phyloP scores from a whole-genome alignment of 805 yeast species.

The Myxozyma vanderwaltii region DNA sequence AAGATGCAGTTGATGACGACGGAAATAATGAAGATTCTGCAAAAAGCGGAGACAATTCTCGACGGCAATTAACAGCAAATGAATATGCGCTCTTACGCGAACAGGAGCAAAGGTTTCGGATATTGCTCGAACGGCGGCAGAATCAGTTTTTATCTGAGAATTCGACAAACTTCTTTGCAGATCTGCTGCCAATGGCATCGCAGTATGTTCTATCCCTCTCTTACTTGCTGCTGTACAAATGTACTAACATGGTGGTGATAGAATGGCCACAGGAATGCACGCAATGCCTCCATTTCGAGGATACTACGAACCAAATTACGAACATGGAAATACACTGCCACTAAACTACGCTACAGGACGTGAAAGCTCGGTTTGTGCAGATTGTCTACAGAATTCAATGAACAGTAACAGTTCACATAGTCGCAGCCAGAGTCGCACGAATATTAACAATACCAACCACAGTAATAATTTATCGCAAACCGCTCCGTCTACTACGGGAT shows the following conservation, averaged over 20 bases:
- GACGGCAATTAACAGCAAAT: constrained; percentile 6
- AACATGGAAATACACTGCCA: neutral
- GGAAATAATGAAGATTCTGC: neutral
- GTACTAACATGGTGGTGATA: neutral
- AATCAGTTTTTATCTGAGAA: constrained; percentile 7
- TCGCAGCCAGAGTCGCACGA: neutral
- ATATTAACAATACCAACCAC: neutral
- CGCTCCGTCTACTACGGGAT: neutral
- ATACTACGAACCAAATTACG: neutral
- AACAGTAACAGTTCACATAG: neutral
- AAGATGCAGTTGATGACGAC: neutral
- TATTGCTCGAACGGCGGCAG: constrained; percentile 14
- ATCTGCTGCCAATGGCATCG: constrained; percentile 2
- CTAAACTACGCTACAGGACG: neutral
- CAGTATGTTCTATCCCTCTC: neutral
- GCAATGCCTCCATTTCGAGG: neutral
- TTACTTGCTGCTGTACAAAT: neutral
- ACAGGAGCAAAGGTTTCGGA: constrained; percentile 15
- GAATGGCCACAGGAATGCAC: neutral
- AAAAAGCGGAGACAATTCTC: neutral
- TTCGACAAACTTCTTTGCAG: constrained; percentile 7
- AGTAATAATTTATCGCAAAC: too few relatives aligned
- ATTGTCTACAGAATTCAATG: neutral
- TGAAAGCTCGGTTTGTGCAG: neutral
- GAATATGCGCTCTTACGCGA: constrained; percentile 7